phyloP scores from a whole-genome alignment of 768 basidiomycete species.

The Polyporus arcularius region DNA sequence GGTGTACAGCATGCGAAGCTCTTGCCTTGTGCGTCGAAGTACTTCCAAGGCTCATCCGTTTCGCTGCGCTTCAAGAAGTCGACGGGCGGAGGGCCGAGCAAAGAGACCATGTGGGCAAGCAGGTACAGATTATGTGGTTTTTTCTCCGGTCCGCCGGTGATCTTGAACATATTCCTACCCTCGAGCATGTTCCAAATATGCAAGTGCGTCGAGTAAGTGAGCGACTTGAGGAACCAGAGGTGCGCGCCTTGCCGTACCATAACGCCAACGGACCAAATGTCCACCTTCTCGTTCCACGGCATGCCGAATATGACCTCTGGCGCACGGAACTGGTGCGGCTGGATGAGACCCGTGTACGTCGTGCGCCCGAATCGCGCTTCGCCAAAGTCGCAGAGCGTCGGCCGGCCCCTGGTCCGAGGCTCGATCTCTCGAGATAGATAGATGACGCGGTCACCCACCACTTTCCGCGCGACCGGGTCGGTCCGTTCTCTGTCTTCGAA shows the following conservation, averaged over 20 bases:
- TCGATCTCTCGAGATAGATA: constrained; percentile 7
- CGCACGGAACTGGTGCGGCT: constrained; percentile 30
- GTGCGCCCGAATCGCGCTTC: constrained; percentile 16
- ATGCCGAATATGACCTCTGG: constrained; percentile 32
- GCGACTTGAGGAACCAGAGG: background rate
- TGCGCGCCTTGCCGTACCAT: constrained; percentile 23
- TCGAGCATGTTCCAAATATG: constrained; percentile 17
- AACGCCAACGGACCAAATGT: constrained; percentile 35
- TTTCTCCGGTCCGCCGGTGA: background rate
- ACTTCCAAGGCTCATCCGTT: constrained; percentile 5
- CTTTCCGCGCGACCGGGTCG: constrained; percentile 8
- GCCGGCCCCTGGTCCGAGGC: constrained; percentile 9
- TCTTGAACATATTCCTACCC: constrained; percentile 10
- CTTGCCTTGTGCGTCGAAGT: constrained; percentile 11
- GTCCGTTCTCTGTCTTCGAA: constrained; percentile 4
- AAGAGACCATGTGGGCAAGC: constrained; percentile 20
- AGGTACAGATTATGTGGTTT: constrained; percentile 2
- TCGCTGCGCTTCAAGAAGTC: constrained; percentile 14
- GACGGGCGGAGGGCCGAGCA: constrained; percentile 19
- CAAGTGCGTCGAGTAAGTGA: background rate
- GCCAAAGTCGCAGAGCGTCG: constrained; percentile 29
- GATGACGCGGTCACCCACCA: constrained; percentile 9
- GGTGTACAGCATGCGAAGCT: background rate
- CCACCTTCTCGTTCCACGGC: constrained; percentile 29
- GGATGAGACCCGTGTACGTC: constrained; percentile 18